These are phyloP conservation scores for Phytophthora citricola DNA, from an alignment of 352 stramenopile species.

Conservation along the genomic window DNA sequence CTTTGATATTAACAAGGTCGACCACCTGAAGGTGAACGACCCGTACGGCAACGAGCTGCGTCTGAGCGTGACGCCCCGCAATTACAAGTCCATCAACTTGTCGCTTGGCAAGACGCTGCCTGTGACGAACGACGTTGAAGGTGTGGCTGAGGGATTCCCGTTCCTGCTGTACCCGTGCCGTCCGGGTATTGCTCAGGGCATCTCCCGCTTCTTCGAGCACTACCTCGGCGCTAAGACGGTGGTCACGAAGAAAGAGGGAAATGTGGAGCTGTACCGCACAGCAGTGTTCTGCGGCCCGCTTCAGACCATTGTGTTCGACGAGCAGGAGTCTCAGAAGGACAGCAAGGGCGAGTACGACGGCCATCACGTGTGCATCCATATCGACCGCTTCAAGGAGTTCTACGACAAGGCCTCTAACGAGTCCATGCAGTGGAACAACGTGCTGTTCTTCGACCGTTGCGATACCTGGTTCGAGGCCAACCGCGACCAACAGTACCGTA, in stretches of 20 bases:
- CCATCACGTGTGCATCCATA: conserved; percentile 81
- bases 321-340: conserved; percentile 56
- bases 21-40: conserved; percentile 69
- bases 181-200: conserved; percentile 61
- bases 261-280: conserved; percentile 48
- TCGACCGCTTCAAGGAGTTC: conserved; percentile 69
- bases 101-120: conserved; percentile 61
- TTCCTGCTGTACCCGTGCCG: conserved; percentile 69
- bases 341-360: conserved; percentile 76
- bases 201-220: conserved; percentile 74
- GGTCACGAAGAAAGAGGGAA: conserved; percentile 47
- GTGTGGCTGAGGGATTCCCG: conserved; percentile 58
- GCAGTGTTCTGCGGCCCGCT: conserved; percentile 61
- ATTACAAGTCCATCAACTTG: conserved; percentile 70
- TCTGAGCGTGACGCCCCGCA: conserved; percentile 57
- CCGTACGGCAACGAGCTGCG: conserved; percentile 69
- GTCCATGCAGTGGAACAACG: conserved; percentile 76
- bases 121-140: conserved; percentile 48
- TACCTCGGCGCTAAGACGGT: conserved; percentile 66
- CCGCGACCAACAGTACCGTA: conserved; percentile 77
- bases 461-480: conserved; percentile 71
- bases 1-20: conserved; percentile 54
- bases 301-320: conserved; percentile 71
- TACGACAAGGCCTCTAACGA: conserved; percentile 68
- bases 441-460: conserved; percentile 76